phyloP scores from a whole-genome alignment of 2,329 filamentous ascomycete species.

The Annulohypoxylon truncatum region DNA sequence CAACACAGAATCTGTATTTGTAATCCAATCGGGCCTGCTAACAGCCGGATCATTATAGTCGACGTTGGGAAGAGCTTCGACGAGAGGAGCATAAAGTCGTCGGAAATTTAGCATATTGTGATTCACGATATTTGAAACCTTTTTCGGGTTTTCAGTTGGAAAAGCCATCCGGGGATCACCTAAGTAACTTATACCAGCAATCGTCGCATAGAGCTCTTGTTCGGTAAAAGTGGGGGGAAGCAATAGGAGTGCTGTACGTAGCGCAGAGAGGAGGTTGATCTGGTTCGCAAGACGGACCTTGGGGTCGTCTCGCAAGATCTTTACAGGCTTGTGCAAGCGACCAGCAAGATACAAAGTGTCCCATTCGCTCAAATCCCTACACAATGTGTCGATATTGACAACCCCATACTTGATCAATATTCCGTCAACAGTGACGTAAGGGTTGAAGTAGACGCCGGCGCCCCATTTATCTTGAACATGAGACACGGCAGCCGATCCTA shows the following conservation, averaged over 20 bases:
- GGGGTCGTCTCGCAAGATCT: constrained; percentile 94
- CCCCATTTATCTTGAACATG: constrained; percentile 88
- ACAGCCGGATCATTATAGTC: constrained; percentile 75
- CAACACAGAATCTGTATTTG: constrained; percentile 72
- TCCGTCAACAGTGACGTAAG: constrained; percentile 92
- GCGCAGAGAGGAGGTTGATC: constrained; percentile 90
- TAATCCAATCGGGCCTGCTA: constrained; percentile 69
- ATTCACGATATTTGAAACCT: constrained; percentile 93
- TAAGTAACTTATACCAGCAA: constrained; percentile 91
- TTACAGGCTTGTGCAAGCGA: constrained; percentile 92
- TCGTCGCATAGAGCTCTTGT: constrained; percentile 87
- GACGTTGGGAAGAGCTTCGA: constrained; percentile 91
- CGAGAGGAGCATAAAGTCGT: constrained; percentile 87
- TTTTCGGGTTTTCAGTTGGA: constrained; percentile 88
- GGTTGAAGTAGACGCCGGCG: constrained; percentile 97
- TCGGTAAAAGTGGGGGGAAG: constrained; percentile 88
- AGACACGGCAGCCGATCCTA: constrained; percentile 88
- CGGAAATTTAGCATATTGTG: constrained; percentile 94
- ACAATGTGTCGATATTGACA: constrained; percentile 91
- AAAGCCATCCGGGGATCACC: constrained; percentile 96
- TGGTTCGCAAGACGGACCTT: constrained; percentile 94
- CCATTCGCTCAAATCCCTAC: constrained; percentile 88
- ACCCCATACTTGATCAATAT: constrained; percentile 98
- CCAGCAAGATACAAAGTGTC: constrained; percentile 96
- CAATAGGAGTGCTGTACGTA: constrained; percentile 88